Percentiles rank a stretch among this genome's conserved stretches.
Conservation (phyloP, 2,329 filamentous ascomycete species). For the Colletotrichum incanum region DNA sequence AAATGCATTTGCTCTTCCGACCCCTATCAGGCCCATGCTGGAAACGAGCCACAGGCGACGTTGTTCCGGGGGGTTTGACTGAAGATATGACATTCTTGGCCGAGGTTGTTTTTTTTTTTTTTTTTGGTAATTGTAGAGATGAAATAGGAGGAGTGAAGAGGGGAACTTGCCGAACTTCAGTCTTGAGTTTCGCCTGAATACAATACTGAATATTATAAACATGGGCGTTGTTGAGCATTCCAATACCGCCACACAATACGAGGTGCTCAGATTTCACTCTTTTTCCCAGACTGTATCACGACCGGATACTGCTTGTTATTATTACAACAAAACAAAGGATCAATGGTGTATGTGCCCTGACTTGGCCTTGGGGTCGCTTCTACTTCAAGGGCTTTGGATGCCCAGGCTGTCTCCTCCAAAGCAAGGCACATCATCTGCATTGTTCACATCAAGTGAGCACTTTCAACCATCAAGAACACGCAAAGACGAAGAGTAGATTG, state of each 20-base stretch:
- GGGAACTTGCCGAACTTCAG: neutral
- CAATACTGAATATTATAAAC: no score
- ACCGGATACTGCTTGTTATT: neutral
- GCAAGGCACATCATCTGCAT: neutral
- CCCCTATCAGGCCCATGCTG: neutral
- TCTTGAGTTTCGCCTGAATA: neutral
- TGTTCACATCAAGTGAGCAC: neutral
- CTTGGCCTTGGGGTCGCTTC: neutral
- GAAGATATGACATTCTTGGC: neutral
- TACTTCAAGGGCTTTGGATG: neutral
- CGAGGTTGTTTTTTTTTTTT: no score
- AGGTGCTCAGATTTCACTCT: neutral
- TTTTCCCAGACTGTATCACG: neutral
- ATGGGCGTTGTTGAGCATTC: neutral
- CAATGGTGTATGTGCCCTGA: neutral
- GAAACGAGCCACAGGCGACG: neutral
- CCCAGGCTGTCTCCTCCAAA: neutral
- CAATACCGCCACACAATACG: neutral
- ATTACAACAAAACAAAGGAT: neutral
- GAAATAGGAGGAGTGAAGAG: neutral
- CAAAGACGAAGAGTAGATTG: neutral
- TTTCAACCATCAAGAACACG: neutral
- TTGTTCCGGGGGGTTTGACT: neutral
- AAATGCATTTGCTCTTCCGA: conserved; percentile 5
- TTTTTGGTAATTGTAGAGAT: neutral